Conservation (phyloP, 805 yeast genomes). For the Kazachstania kunashirensis region DNA sequence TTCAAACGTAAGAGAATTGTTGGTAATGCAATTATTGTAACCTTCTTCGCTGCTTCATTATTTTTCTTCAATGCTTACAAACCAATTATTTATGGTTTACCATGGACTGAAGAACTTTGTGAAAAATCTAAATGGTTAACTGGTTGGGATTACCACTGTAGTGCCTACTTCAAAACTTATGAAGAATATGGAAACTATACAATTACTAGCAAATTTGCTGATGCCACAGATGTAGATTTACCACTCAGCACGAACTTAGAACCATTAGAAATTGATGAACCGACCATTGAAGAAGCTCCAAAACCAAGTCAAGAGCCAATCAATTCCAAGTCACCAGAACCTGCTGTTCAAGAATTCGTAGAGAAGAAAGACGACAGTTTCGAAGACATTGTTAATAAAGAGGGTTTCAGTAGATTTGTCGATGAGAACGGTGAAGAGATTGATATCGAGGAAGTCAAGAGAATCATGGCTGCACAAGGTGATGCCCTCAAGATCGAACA, state of each 20-base stretch:
- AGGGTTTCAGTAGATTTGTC: slow-evolving; percentile 24
- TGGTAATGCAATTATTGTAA: slow-evolving; percentile 37
- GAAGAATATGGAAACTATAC: slow-evolving; percentile 16
- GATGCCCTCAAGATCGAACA: slow-evolving; percentile 11
- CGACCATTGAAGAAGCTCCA: background rate
- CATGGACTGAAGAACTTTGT: slow-evolving; percentile 72
- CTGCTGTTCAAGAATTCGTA: slow-evolving; percentile 3
- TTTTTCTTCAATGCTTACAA: slow-evolving; percentile 52
- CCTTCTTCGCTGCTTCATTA: slow-evolving; percentile 41
- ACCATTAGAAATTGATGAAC: background rate
- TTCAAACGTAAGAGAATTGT: slow-evolving; percentile 35
- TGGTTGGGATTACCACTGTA: slow-evolving; percentile 88
- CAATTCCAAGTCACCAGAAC: background rate
- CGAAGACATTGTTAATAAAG: slow-evolving; percentile 16
- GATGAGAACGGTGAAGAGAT: slow-evolving; percentile 32
- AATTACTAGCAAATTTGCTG: background rate
- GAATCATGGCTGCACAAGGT: slow-evolving; percentile 12
- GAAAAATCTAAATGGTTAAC: slow-evolving; percentile 44
- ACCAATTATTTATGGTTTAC: slow-evolving; percentile 66
- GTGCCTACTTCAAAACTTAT: slow-evolving; percentile 34
- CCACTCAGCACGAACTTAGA: background rate
- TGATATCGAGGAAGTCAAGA: slow-evolving; percentile 23
- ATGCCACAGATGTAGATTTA: background rate
- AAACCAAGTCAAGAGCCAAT: background rate
- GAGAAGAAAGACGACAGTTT: slow-evolving; percentile 8